These are phyloP conservation scores for Prunus mume DNA, from an alignment of 306 rosid genomes.

Conservation along the genomic window DNA sequence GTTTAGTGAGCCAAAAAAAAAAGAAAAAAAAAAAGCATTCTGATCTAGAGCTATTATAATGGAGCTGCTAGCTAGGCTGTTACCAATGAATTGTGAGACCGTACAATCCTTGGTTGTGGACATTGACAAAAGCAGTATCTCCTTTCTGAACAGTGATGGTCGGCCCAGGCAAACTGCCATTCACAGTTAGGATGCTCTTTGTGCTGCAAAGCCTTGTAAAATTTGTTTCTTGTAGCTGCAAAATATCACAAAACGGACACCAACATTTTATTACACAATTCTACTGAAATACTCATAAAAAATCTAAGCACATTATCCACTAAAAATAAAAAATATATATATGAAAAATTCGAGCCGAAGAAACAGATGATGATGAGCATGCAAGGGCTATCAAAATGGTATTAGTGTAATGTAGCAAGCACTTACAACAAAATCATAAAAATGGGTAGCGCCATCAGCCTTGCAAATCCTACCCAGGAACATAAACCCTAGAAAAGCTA, in stretches of 20 bases:
- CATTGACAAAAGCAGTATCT: slow-evolving; percentile 14
- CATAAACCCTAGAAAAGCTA: too few relatives aligned
- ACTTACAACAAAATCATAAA: background rate
- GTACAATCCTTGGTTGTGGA: slow-evolving; percentile 24
- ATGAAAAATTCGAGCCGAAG: too few relatives aligned
- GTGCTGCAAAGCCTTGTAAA: slow-evolving; percentile 25
- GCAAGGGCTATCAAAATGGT: background rate
- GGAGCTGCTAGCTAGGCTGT: too few relatives aligned
- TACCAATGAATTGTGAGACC: slow-evolving; percentile 37
- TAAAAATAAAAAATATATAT: too few relatives aligned
- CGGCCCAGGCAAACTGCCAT: slow-evolving; percentile 31
- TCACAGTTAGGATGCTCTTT: slow-evolving; percentile 27
- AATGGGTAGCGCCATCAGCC: too few relatives aligned
- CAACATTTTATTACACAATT: background rate
- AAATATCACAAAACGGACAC: background rate
- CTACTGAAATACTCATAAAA: background rate
- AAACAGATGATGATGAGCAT: too few relatives aligned
- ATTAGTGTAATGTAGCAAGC: background rate
- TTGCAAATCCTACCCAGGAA: too few relatives aligned
- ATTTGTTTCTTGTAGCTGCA: slow-evolving; percentile 17
- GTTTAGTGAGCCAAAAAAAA: too few relatives aligned
- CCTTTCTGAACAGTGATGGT: slow-evolving; percentile 19
- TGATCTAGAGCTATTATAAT: background rate
- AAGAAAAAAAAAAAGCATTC: background rate
- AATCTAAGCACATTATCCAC: background rate